Evolutionary conservation across 2,329 filamentous ascomycete genomes (phyloP).

Genomic region (Amauroascus niger): DNA sequence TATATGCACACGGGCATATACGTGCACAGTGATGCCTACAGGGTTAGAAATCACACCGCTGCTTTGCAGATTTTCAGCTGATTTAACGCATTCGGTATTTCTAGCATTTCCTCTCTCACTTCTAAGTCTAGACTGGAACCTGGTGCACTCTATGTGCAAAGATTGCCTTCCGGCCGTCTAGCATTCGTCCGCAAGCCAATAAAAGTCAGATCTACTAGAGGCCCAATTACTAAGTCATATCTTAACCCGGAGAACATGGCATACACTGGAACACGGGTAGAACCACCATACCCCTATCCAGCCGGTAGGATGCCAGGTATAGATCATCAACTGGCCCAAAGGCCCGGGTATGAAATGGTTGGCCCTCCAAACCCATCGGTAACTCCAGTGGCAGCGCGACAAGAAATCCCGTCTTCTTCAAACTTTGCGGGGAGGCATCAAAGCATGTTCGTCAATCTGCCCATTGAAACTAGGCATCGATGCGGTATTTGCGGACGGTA

Average conservation of each 20-base stretch:
- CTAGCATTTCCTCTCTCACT: not conserved
- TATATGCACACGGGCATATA: not conserved
- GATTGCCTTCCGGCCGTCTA: slow-evolving; percentile 14
- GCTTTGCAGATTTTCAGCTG: not conserved
- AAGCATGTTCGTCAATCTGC: not conserved
- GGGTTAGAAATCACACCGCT: not conserved
- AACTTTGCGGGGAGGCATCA: not conserved
- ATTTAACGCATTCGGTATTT: not conserved
- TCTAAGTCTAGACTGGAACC: slow-evolving; percentile 9
- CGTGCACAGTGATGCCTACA: not conserved
- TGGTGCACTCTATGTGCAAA: slow-evolving; percentile 14
- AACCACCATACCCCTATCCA: not conserved
- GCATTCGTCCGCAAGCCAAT: slow-evolving; percentile 17
- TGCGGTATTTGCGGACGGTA: slow-evolving; percentile 15
- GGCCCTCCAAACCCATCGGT: not conserved
- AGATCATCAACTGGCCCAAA: not conserved
- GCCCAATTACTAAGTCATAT: slow-evolving; percentile 8
- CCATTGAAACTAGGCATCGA: slow-evolving; percentile 11
- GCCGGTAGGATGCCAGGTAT: not conserved
- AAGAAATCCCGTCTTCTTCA: not conserved
- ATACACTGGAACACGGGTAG: not conserved
- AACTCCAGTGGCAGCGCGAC: not conserved
- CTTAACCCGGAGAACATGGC: not conserved
- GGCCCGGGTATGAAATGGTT: not conserved
- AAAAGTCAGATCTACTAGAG: slow-evolving; percentile 8